phyloP scores from a whole-genome alignment of 345 rosid species.

The Nephelium lappaceum region DNA sequence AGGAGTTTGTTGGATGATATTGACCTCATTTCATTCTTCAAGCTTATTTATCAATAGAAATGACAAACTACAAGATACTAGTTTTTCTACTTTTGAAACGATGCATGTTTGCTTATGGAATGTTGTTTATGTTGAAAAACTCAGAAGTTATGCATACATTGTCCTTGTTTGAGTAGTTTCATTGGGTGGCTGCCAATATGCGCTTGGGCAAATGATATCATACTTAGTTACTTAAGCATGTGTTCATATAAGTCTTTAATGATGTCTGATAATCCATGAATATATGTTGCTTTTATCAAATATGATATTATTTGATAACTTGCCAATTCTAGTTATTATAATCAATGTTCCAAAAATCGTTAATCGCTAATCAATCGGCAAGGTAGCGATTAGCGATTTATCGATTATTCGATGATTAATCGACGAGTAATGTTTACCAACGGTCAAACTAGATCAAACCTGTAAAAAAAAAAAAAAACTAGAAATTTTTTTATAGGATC shows the following conservation, averaged over 20 bases:
- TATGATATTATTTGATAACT: not conserved
- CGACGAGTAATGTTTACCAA: no score
- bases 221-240: not conserved
- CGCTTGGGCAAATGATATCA: not conserved
- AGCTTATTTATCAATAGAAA: no score
- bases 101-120: not conserved
- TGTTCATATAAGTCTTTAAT: not conserved
- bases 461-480: no score
- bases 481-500: no score
- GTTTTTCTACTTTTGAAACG: not conserved
- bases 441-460: no score
- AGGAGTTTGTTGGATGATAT: no score
- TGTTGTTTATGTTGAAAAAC: not conserved
- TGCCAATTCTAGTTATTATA: not conserved
- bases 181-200: not conserved
- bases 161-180: not conserved
- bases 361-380: no score
- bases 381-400: no score
- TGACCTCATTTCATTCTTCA: no score
- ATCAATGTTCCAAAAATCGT: no score
- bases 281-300: not conserved
- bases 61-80: no score
- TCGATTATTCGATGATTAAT: no score
- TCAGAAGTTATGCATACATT: not conserved
- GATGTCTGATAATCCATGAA: not conserved